phyloP scores from a whole-genome alignment of 495 filamentous ascomycete species.

The Peziza echinospora region DNA sequence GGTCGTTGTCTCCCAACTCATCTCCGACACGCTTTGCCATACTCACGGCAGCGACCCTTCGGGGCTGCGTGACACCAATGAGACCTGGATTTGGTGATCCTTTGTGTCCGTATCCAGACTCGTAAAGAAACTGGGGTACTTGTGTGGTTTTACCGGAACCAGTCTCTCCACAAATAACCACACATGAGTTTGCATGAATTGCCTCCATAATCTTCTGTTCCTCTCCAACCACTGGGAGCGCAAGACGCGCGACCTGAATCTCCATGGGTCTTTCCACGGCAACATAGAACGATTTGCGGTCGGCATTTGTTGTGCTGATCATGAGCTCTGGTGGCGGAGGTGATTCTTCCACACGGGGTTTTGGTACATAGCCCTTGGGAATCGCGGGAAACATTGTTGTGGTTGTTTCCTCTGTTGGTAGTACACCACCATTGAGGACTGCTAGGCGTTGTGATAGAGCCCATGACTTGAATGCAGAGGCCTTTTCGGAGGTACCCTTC shows the following conservation, averaged over 20 bases:
- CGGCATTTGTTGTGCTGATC: background rate
- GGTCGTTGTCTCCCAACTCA: slow-evolving; percentile 51
- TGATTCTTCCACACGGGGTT: slow-evolving; percentile 8
- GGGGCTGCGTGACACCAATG: slow-evolving; percentile 86
- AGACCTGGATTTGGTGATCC: slow-evolving; percentile 63
- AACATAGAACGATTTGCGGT: slow-evolving; percentile 44
- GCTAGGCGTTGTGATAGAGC: slow-evolving; percentile 68
- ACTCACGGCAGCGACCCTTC: slow-evolving; percentile 79
- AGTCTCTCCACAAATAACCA: slow-evolving; percentile 88
- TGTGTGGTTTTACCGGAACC: slow-evolving; percentile 97
- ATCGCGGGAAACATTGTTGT: slow-evolving; percentile 5
- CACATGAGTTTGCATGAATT: slow-evolving; percentile 64
- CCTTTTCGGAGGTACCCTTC: slow-evolving; percentile 12
- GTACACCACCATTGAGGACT: slow-evolving; percentile 25
- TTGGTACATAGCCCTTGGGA: background rate
- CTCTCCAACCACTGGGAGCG: slow-evolving; percentile 75
- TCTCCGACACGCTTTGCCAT: slow-evolving; percentile 82
- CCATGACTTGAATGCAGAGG: slow-evolving; percentile 81
- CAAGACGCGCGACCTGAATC: slow-evolving; percentile 56
- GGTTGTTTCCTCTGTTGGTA: background rate
- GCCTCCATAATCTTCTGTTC: slow-evolving; percentile 98
- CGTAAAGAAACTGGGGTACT: slow-evolving; percentile 84
- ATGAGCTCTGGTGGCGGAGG: slow-evolving; percentile 14
- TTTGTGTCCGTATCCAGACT: slow-evolving; percentile 72
- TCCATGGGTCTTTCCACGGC: slow-evolving; percentile 44